Percentiles rank a stretch among this genome's conserved stretches.
Conservation (phyloP, 371 early-diverging fungal species). For the Agmasoma carcini region DNA sequence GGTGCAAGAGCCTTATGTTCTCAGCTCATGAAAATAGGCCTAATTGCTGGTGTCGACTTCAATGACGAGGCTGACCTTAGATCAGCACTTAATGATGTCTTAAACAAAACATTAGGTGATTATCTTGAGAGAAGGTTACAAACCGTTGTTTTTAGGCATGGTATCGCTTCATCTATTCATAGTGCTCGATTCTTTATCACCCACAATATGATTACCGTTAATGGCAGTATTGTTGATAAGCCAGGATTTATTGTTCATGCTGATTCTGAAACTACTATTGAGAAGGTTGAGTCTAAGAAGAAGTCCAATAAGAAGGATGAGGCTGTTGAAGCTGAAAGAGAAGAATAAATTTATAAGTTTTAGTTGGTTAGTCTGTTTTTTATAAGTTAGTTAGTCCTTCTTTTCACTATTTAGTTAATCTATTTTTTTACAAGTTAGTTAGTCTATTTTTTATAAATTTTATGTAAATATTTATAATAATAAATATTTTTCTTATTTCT, state of each 20-base stretch:
- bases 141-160: conserved; percentile 92
- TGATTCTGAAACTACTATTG: conserved; percentile 51
- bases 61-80: conserved; percentile 60
- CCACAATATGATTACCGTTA: conserved; percentile 50
- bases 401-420: background rate
- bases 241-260: conserved; percentile 50
- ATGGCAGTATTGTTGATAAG: conserved; percentile 48
- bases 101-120: conserved; percentile 87
- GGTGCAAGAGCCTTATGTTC: conserved; percentile 95
- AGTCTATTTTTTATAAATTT: conserved; percentile 1
- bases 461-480: too few relatives aligned
- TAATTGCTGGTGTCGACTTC: conserved; percentile 60
- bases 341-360: background rate
- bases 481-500: too few relatives aligned
- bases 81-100: conserved; percentile 91
- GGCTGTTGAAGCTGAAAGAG: background rate
- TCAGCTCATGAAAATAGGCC: conserved; percentile 86
- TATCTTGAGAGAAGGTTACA: conserved; percentile 98
- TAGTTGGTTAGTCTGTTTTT: too few relatives aligned
- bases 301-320: conserved; percentile 25
- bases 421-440: conserved; percentile 15
- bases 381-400: too few relatives aligned
- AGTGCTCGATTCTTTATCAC: conserved; percentile 96
- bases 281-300: conserved; percentile 22
- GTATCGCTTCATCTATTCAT: conserved; percentile 94